A percentile compares a stretch with the other conserved stretches of the same genome.
Evolutionary conservation across 2,329 filamentous ascomycete species (phyloP).

Genomic region (Kalmusia sp.): DNA sequence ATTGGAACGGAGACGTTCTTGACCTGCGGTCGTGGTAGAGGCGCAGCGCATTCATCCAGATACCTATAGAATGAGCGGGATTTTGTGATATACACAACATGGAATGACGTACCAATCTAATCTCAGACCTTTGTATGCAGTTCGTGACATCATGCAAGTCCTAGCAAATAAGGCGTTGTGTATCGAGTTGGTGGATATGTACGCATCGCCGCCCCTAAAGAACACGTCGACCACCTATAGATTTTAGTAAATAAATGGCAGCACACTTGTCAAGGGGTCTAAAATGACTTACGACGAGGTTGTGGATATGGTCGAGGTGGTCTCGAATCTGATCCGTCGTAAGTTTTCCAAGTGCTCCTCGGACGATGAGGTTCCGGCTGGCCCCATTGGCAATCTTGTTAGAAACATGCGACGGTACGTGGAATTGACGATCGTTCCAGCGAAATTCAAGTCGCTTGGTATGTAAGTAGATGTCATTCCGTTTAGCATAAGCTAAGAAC

Average conservation of each 20-base stretch:
- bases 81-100: too few relatives aligned
- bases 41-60: slow-evolving; percentile 73
- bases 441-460: slow-evolving; percentile 69
- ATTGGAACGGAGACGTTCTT: slow-evolving; percentile 18
- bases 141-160: slow-evolving; percentile 75
- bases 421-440: slow-evolving; percentile 77
- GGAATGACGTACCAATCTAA: slow-evolving; percentile 65
- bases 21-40: slow-evolving; percentile 50
- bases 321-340: slow-evolving; percentile 71
- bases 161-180: slow-evolving; percentile 77
- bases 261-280: neutral
- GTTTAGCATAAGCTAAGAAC: slow-evolving; percentile 70
- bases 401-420: slow-evolving; percentile 67
- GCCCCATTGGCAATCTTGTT: slow-evolving; percentile 71
- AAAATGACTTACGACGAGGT: slow-evolving; percentile 58
- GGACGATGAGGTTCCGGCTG: slow-evolving; percentile 76
- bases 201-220: slow-evolving; percentile 66
- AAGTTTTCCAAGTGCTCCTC: slow-evolving; percentile 61
- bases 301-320: slow-evolving; percentile 84
- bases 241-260: neutral
- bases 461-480: slow-evolving; percentile 72
- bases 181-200: slow-evolving; percentile 79
- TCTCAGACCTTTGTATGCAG: slow-evolving; percentile 72
- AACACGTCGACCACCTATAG: slow-evolving; percentile 65
- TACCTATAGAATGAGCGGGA: slow-evolving; percentile 38